Base-by-base conservation (phyloP, 208 protist genomes). In the Trypanosoma cruzi region DNA sequence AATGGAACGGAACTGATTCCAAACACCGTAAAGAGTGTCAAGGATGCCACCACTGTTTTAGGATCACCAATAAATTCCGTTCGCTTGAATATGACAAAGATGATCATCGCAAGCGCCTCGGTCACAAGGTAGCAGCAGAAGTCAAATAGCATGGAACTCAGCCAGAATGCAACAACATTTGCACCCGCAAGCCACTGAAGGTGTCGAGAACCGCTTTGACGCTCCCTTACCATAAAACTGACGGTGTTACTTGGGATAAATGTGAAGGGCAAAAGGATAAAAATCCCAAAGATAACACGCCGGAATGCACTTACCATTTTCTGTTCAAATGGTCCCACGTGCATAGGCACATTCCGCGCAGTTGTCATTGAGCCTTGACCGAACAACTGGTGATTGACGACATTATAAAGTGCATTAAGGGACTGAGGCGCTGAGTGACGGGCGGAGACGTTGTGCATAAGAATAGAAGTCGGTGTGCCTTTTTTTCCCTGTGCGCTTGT, bases 181-280 rank as follows among this genome's bases (percentile, higher is more conserved):
- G 77, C 83, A 37, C 91, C 91, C 4, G 88, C 86, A 32, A 96
- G 78, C 77, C 82, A 88, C 82, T 96, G 91, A 74, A 94, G 80
- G 70, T 94, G 91, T 44, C 80, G 79, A 31, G 88, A 78, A 34
- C 86, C 86, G 34, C 71, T 77, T 75, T 90, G 84, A 54, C 85
- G 88, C 72, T 96, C 91, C 37, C 77, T 68, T 29, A 96, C 86
- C 58, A 94, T 89, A 76, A 80, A 94, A 66, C 76, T 68, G 56
- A 96, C 85, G 36, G 72, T 87, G 68, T 92, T 86, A 61, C 80
- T 86, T 32, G 91, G 91, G 44, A 96, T 89, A 50, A 96, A 79
- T 28, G 87, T 81, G 71, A 94, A 94, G 16, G 91, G 86, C 13
- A 96, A 59, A 11, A 89, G 77, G 36, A 94, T 81, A 72, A 94